Evolutionary conservation across 495 filamentous ascomycete species (phyloP), one percentile per base, ranked within the genome.

Genomic region (Aspergillus saccharolyticus): DNA sequence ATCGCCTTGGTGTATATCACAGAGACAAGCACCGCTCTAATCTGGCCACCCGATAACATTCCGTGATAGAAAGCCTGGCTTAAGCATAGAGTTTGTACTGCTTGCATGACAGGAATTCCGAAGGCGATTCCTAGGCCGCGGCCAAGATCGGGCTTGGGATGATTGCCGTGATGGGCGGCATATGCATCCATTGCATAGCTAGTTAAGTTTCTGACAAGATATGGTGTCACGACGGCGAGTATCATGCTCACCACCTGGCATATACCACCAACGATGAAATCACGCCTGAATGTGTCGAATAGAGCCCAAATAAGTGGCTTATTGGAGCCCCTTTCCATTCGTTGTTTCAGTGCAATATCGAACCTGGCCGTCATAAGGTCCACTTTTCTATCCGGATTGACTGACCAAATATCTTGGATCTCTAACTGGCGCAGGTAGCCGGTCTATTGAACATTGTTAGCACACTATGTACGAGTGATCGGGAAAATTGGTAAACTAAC

Each of bases 391-490:
- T 87, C 68, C 0, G 92, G 91, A 60, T 96, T 96, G 48, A 97
- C 88, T 1, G 75, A 77, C 85, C 91, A 96, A 55, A 97, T 84
- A 66, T 97, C 93, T 65, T 87, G 87, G 39, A 85, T 71, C 61
- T 96, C 89, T 7, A 97, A 80, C 14, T 85, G 84, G 10, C 93
- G 85, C 64, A 90, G 82, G 68, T 96, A 97, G 17, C 93, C 93
- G 33, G 33, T 39, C 33, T 39, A 12, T 39, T 39, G 33, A 9
- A 39, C 33, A 39, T 15, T 12, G 14, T 39, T 5, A 39, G 12
- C 33, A 39, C 2, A 12, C 4, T 15, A 12, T 39, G 12, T 5
- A 12, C 4, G 12, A 6, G 33, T 39, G 10, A 39, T 12, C 7
- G 33, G 12, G 12, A 12, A 12, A 39, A 15, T 12, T 0, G n/a